Conservation (phyloP, 352 stramenopile genomes). For the Globisporangium spinosum region DNA sequence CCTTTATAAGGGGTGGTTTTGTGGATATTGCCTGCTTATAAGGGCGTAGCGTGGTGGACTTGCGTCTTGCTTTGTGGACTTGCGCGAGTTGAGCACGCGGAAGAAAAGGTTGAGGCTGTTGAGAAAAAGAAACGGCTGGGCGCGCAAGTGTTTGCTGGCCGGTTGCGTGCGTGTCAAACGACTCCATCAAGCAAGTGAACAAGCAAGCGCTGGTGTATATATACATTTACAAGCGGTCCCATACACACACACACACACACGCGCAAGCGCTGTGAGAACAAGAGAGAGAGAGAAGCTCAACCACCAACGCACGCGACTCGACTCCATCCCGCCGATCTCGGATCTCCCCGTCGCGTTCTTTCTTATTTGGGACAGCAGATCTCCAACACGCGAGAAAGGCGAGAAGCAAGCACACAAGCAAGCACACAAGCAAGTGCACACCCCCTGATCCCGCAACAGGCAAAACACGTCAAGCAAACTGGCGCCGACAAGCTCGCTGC, state of each 20-base stretch:
- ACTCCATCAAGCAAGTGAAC: not conserved
- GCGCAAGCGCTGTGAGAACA: not conserved
- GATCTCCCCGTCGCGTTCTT: not conserved
- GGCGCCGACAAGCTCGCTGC: not conserved
- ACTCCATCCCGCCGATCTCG: not conserved
- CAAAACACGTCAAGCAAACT: slow-evolving; percentile 4
- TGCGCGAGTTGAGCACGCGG: not conserved
- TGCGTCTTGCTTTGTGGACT: not conserved
- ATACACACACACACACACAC: not conserved
- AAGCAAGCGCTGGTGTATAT: not conserved
- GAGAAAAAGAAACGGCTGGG: not conserved
- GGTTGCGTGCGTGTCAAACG: not conserved
- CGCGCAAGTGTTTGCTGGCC: not conserved
- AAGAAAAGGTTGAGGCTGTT: not conserved
- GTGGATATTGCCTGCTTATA: not conserved
- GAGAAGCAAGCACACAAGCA: not conserved
- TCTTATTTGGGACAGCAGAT: not conserved
- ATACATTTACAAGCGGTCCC: not conserved
- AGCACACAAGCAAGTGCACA: not conserved
- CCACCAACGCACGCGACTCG: too few species aligned
- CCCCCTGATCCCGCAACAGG: not conserved
- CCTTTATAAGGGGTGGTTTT: not conserved
- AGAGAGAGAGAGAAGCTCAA: not conserved
- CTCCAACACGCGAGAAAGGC: not conserved
- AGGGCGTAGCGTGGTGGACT: not conserved